A percentile compares a stretch with the other conserved stretches of the same genome.
These are phyloP conservation scores for Aureobasidium mangrovei DNA, from an alignment of 2,329 filamentous ascomycete species.

Conservation along the genomic window DNA sequence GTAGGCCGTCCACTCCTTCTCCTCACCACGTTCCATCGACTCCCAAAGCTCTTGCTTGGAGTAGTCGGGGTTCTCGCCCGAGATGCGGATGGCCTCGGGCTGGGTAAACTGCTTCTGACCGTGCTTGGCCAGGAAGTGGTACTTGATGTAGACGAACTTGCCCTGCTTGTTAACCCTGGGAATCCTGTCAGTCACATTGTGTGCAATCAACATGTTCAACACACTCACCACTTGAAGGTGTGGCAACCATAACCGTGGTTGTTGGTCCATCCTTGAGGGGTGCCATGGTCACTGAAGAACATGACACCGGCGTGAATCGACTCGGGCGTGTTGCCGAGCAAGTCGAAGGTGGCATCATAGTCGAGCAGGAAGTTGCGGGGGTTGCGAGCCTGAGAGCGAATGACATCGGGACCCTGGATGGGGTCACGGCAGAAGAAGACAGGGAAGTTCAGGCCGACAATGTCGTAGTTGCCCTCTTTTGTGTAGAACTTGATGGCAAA, in stretches of 20 bases:
- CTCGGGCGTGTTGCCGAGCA: slow-evolving; percentile 42
- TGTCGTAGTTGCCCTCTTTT: slow-evolving; percentile 41
- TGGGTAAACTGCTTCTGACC: slow-evolving; percentile 42
- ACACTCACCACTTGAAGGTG: slow-evolving; percentile 36
- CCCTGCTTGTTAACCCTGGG: slow-evolving; percentile 37
- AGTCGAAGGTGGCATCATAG: slow-evolving; percentile 41
- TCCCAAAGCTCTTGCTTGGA: slow-evolving; percentile 41
- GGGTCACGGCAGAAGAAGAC: slow-evolving; percentile 44
- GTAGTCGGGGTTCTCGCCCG: slow-evolving; percentile 44
- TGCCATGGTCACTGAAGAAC: slow-evolving; percentile 45
- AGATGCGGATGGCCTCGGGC: slow-evolving; percentile 36
- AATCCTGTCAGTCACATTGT: background rate
- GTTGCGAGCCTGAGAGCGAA: slow-evolving; percentile 39
- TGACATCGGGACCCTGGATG: slow-evolving; percentile 40
- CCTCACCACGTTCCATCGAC: slow-evolving; percentile 34
- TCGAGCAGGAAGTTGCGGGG: slow-evolving; percentile 43
- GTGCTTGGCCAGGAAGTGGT: slow-evolving; percentile 40
- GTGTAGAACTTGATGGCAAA: slow-evolving; percentile 45
- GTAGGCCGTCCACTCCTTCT: slow-evolving; percentile 37
- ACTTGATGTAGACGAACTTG: slow-evolving; percentile 45
- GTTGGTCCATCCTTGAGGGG: slow-evolving; percentile 38
- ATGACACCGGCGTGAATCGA: slow-evolving; percentile 42
- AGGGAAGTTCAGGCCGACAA: slow-evolving; percentile 41
- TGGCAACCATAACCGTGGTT: slow-evolving; percentile 39
- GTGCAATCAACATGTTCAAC: background rate